Evolutionary conservation across 495 filamentous ascomycete species (phyloP), one percentile per base, ranked within the genome.

Genomic region (Saxophila tyrrhenica): DNA sequence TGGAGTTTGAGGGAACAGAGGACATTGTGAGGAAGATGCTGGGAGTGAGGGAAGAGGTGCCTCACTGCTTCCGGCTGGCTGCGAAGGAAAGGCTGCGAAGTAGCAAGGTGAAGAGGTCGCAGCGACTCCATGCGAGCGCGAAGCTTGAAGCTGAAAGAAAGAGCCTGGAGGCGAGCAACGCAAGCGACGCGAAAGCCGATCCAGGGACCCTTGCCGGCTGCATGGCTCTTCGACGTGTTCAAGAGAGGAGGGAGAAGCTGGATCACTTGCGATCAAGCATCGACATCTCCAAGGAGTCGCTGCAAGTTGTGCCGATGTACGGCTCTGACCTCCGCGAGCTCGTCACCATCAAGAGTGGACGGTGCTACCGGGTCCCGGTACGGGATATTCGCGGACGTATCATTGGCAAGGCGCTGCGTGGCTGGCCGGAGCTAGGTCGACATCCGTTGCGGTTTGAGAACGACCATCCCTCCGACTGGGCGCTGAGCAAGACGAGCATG

Each of bases 1-100:
- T 84, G 8, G 82, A 86, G 22, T 99, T 80, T 56, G 83, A 86
- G 61, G 73, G 80, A 50, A 89, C 87, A 50, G 87, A 95, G 51
- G 22, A 8, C 1, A 11, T 55, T n/a, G 35, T 62, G 11, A 15
- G 59, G 20, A 46, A 21, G n/a, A 21, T 62, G 47, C 55, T 62
- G 24, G 59, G 55, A 7, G 46, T 24, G 5, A 10, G 45, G 17
- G 20, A 20, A 9, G 44, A 50, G 7, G 5, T 25, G 1, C 39
- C 58, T 13, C 2, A 13, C 19, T 17, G 25, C 1, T 24, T 60
- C n/a, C 15, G 47, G 13, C 10, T 61, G 13, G 22, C 39, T 16
- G 43, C n/a, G 2, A 45, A 16, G 19, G 59, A 62, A 24, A 35
- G 13, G 16, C 25, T 25, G 10, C 35, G 46, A 16, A 50, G 48